Evolutionary conservation across 371 early-diverging fungal species (phyloP), one percentile per base, ranked within the genome.

Genomic region (Mucor velutinosus): DNA sequence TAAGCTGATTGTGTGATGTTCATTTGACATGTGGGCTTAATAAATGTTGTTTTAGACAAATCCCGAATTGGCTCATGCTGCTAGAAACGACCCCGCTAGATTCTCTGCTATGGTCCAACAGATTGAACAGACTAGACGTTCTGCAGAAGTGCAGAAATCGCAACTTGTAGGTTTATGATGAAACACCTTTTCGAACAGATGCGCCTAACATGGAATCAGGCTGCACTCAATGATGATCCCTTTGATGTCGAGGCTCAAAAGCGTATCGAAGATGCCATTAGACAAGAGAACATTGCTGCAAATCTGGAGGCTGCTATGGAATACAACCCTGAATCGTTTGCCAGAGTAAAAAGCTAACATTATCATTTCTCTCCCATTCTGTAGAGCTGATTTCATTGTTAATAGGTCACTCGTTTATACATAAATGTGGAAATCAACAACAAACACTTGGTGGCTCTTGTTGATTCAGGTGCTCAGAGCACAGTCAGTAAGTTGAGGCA

Each of bases 401-500:
- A 11, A 32, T 65, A 87, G 78, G 92, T 94, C 25, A 88, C 91
- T 2, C 96, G 97, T 90, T 87, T 97, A 17, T 98, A 97, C 78
- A 92, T 98, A 43, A 82, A 91, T 72, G 89, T 89, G 12, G 88
- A 93, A 70, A 94, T 97, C 60, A 99, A 99, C 76, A 92, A 92
- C 12, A 85, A 84, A 35, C 89, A 88, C 4, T 80, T 97, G 41
- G 96, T 96, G 70, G 97, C 98, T 0, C 91, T 99, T 76, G 97
- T 99, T 2, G 99, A 99, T 76, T 96, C 97, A 7, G 99, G 98
- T 23, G 99, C 99, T 12, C 98, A 98, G 70, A 93, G 93, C 23
- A 97, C 98, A 7, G 96, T 99, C 58, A 97, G 95, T 94, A 86
- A 78, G 87, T 83, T 19, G 1, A n/a, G 1, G 21, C 10, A 19